phyloP scores from a whole-genome alignment of 441 rosid genomes.

The Melastoma candidum region DNA sequence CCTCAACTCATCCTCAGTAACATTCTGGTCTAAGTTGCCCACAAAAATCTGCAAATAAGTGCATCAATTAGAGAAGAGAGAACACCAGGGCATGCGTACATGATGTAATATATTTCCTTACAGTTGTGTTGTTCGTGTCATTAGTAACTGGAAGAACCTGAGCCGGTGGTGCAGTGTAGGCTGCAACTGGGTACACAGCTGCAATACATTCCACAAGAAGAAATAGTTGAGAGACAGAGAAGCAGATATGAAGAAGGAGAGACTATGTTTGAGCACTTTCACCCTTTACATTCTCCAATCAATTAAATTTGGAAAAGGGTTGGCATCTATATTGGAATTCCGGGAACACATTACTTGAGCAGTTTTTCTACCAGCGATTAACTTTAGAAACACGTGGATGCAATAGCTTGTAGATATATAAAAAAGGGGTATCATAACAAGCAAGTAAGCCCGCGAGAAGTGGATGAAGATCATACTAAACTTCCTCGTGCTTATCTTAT shows the following conservation, averaged over 20 bases:
- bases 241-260: not conserved
- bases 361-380: too few species aligned
- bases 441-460: too few species aligned
- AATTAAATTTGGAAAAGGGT: too few species aligned
- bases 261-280: not conserved
- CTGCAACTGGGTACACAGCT: slow-evolving; percentile 57
- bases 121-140: slow-evolving; percentile 73
- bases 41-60: slow-evolving; percentile 44
- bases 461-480: too few species aligned
- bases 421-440: too few species aligned
- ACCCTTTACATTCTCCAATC: too few species aligned
- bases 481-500: too few species aligned
- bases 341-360: too few species aligned
- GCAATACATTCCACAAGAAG: slow-evolving; percentile 18
- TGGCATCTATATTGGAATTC: too few species aligned
- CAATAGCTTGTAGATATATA: too few species aligned
- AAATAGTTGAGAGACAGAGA: slow-evolving; percentile 3
- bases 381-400: too few species aligned
- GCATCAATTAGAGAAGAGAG: slow-evolving; percentile 11
- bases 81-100: not conserved
- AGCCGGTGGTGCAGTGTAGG: slow-evolving; percentile 44
- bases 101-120: slow-evolving; percentile 19
- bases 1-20: slow-evolving; percentile 79
- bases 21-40: slow-evolving; percentile 74
- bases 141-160: slow-evolving; percentile 56